A percentile compares a stretch with the other conserved stretches of the same genome.
These are phyloP conservation scores for Volvox africanus DNA, from an alignment of 139 green algal species.

Conservation along the genomic window DNA sequence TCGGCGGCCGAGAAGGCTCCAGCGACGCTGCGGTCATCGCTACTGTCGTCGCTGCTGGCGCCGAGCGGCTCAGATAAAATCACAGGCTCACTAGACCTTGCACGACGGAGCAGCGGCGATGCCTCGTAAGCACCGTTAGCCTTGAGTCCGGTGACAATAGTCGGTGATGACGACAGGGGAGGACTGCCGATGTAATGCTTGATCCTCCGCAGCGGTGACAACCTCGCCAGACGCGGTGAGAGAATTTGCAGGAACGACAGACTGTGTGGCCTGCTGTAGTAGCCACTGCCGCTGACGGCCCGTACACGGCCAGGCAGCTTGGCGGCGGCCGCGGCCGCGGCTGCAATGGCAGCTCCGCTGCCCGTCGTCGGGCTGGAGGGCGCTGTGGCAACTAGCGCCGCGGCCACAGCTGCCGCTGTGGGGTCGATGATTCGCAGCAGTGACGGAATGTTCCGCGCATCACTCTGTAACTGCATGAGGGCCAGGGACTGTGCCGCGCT, in stretches of 20 bases:
- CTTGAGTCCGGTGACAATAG: neutral
- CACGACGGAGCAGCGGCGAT: neutral
- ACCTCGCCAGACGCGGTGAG: slow-evolving; percentile 1
- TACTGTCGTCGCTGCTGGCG: neutral
- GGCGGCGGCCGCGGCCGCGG: neutral
- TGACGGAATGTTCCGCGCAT: slow-evolving; percentile 41
- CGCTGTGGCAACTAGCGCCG: neutral
- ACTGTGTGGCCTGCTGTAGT: neutral
- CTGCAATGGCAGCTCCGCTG: neutral
- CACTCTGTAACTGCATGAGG: neutral
- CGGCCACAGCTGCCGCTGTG: neutral
- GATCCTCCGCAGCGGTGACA: neutral
- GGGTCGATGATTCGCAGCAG: neutral
- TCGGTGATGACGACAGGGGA: neutral
- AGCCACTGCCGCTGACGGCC: slow-evolving; percentile 15
- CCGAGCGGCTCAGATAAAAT: neutral
- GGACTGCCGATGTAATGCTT: neutral
- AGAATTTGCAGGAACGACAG: neutral
- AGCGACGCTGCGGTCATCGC: neutral
- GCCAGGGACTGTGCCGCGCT: neutral
- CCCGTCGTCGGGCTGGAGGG: neutral
- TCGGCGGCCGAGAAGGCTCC: neutral
- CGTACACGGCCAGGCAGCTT: neutral
- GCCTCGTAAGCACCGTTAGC: neutral
- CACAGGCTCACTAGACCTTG: neutral